These are phyloP conservation scores for Pezicula rhizophila DNA, from an alignment of 2,329 filamentous ascomycete species.

Conservation along the genomic window DNA sequence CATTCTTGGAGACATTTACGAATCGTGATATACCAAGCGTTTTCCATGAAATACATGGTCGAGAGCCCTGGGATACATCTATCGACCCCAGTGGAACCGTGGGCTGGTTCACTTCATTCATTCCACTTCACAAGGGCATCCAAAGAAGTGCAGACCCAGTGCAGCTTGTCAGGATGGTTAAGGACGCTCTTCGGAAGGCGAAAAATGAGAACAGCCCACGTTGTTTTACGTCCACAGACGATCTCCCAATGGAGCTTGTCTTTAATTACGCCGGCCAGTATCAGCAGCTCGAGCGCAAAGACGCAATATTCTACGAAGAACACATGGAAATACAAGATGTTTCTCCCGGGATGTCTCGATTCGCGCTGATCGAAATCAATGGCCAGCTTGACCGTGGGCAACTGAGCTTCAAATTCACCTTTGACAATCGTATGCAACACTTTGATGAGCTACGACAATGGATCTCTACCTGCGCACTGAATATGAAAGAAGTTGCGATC, in stretches of 20 bases:
- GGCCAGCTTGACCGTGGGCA: constrained; percentile 9
- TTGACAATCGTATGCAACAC: constrained; percentile 10
- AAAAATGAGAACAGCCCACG: constrained; percentile 32
- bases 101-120: constrained; percentile 41
- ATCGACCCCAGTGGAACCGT: constrained; percentile 34
- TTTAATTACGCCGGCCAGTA: constrained; percentile 44
- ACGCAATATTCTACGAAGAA: constrained; percentile 23
- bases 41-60: constrained; percentile 37
- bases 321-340: neutral
- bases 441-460: constrained; percentile 10
- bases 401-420: constrained; percentile 14
- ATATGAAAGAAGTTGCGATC: constrained; percentile 10
- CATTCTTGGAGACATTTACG: too few species aligned
- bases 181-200: constrained; percentile 30
- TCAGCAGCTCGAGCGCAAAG: constrained; percentile 37
- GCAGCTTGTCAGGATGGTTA: constrained; percentile 21
- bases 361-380: constrained; percentile 14
- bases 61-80: constrained; percentile 29
- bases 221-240: constrained; percentile 30
- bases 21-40: constrained; percentile 23
- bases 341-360: constrained; percentile 7
- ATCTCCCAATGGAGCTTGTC: constrained; percentile 37
- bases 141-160: neutral
- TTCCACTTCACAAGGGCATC: constrained; percentile 21
- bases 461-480: constrained; percentile 1